Evolutionary conservation across 2,329 filamentous ascomycete genomes (phyloP), one percentile per base, ranked within the genome.

Genomic region (Fusarium sp.): DNA sequence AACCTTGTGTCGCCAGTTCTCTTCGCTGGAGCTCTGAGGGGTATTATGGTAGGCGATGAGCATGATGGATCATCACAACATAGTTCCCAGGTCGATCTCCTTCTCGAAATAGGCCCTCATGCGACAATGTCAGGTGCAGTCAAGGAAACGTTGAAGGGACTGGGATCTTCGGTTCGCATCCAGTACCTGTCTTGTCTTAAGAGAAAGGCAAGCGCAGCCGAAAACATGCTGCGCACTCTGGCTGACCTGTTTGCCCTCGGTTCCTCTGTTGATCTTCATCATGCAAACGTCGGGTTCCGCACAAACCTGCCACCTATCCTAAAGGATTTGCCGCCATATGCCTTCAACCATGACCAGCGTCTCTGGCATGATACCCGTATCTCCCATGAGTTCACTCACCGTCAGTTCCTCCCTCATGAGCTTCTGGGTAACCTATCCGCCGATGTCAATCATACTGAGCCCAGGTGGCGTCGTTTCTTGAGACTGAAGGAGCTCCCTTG

Each of bases 301-400:
- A 45, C 16, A 13, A 23, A 6, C 7, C 3, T 52, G 23, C 31
- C 51, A 7, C 12, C 23, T 20, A 44, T 54, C 31, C 8, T 54
- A n/a, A 54, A 23, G 9, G 64, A 70, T n/a, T 50, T 83, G 0
- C 81, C 82, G 2, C 65, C 68, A 4, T 84, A 84, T 64, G 69
- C 75, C 0, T 84, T 81, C 80, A 75, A 83, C 44, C 79, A 83
- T 57, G 62, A 31, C n/a, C 41, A 61, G 52, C 41, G 47, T 56
- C 28, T 57, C 28, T 56, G 53, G 53, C 44, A 47, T 18, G 53
- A 56, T 30, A 15, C 36, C 10, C 45, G 44, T 3, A 18, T 51
- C 5, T 51, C 44, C 20, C 31, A 28, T 6, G 54, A 41, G 37
- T 41, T 34, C 23, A 41, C 20, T 5, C 37, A 51, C 6, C 54